Base-by-base conservation (phyloP, 2,329 filamentous ascomycete species). In the Aspergillus proliferans region DNA sequence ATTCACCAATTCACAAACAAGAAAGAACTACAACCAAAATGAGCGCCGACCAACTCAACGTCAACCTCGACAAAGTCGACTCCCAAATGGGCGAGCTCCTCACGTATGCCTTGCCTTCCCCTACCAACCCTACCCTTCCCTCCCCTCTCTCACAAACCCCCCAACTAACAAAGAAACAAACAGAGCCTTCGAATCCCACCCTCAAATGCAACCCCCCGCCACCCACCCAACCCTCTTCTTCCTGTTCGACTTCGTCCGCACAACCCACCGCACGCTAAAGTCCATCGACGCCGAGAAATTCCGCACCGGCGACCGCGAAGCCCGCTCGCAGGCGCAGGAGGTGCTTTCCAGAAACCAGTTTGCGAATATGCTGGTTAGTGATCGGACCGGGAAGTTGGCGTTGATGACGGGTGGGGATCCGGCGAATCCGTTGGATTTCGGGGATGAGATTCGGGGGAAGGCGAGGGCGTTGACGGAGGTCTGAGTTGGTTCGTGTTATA, bases 181-280 rank as follows among this genome's bases (percentile, higher is more conserved):
- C 34, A 67, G 64, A 14, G 51, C 62, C 28, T 63, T 67, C 51
- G 56, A 64, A 53, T 36, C 57, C 34, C 63, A 66, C 50, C 64
- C 65, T 3, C 47, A 56, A 53, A 67, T 61, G 61, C 62, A 63
- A 55, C 65, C 65, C 26, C 52, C 60, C 12, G 55, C 47, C 51
- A 50, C 59, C 9, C 52, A 65, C 49, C 59, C 65, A 21, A 60
- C 66, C 7, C 39, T 63, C 26, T 62, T 64, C 51, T 86, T 86
- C 62, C 73, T 84, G 49, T 67, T 84, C 38, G 81, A 88, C 67
- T 87, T 88, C 61, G 68, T 87, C 47, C 82, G 83, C 47, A 85
- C 87, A 65, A 79, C 86, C 51, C 83, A 87, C 65, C 82, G 50
- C 24, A 46, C 53, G 36, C 53, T 68, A 2, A 49, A 58, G 40